Conservation (phyloP, 352 stramenopile genomes). For the Phytophthora hybrid region DNA sequence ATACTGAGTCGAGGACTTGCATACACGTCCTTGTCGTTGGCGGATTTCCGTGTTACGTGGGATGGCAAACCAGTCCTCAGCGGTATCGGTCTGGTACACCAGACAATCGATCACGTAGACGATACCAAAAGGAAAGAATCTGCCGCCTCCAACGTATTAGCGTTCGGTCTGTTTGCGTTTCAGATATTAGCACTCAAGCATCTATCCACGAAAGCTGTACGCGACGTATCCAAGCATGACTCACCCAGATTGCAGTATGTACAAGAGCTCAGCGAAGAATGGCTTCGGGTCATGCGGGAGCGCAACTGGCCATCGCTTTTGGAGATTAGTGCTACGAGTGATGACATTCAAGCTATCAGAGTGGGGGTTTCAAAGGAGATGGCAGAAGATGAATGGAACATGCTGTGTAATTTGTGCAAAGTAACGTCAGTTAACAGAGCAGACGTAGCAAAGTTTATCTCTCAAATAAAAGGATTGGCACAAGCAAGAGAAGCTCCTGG, state of each 20-base stretch:
- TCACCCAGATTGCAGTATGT: neutral
- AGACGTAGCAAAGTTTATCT: neutral
- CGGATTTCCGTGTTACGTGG: neutral
- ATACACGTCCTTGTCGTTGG: neutral
- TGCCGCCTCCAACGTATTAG: neutral
- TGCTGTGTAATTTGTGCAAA: neutral
- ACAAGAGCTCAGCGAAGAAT: neutral
- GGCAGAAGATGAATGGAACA: neutral
- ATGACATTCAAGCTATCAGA: neutral
- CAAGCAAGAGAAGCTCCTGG: neutral
- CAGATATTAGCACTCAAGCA: neutral
- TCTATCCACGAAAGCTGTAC: neutral
- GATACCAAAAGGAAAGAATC: neutral
- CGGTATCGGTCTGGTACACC: neutral
- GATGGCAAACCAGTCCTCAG: neutral
- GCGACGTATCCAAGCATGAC: neutral
- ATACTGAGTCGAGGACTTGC: neutral
- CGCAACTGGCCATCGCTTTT: neutral
- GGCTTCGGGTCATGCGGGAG: neutral
- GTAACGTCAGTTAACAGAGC: neutral
- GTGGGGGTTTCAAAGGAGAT: neutral
- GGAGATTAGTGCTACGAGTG: neutral
- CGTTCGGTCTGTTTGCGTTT: neutral
- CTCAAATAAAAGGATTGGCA: neutral
- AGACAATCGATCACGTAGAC: neutral